Base-by-base conservation (phyloP, 2,329 filamentous ascomycete genomes). In the Sporothrix protearum region DNA sequence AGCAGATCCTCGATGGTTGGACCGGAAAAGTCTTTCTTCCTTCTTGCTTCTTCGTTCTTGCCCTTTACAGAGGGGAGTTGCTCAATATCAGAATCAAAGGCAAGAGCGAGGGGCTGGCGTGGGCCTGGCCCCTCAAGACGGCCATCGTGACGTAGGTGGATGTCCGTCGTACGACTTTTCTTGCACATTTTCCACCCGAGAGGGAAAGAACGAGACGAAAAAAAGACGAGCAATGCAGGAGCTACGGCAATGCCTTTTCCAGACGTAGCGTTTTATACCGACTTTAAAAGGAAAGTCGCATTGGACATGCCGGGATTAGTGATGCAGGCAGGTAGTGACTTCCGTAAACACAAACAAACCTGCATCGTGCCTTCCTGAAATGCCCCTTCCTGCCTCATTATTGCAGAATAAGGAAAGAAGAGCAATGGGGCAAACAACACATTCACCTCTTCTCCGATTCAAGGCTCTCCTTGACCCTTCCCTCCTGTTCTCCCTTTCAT, bases 121-220 rank as follows among this genome's bases (percentile, higher is more conserved):
- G 59, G n/a, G 33, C 33, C 57, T 25, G 9, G 10, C 33, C 45
- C 66, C 19, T 42, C n/a, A 25, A 55, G 10, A 42, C 14, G 39
- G 57, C 57, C 55, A 22, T 19, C n/a, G 47, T 68, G 64, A 68
- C 30, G 47, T 68, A 68, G 12, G 47, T 30, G 49, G 30, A 42
- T 12, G 30, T 57, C 25, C 36, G 66, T 59, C 67, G 67, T 59
- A 33, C 51, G 49, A 47, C 67, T 42, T 68, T 57, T 16, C n/a
- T 36, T 57, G n/a, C 14, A 19, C 33, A 36, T 45, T 42, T 19
- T 30, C 14, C 57, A 12, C 14, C 33, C 9, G 66, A 42, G 36
- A 64, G 19, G n/a, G 51, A n/a, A 39, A 36, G 28, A 19, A 39
- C 55, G 9, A 61, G 8, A 22, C 10, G 14, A 61, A 49, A 19